These are phyloP conservation scores for Xylaria sp. DNA, from an alignment of 2,329 filamentous ascomycete genomes.

Conservation along the genomic window DNA sequence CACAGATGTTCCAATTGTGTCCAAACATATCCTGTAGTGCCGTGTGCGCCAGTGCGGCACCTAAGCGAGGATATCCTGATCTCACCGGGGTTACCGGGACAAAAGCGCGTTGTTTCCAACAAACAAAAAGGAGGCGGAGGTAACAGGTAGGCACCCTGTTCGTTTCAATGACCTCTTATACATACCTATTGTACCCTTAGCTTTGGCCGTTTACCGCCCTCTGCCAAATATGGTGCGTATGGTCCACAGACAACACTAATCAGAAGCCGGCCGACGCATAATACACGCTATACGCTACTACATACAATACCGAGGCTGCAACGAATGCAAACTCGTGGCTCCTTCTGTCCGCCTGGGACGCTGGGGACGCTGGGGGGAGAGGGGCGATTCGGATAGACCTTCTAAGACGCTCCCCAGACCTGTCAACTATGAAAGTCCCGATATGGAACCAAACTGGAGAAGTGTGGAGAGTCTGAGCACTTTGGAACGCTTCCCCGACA, in stretches of 20 bases:
- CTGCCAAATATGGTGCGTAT: background rate
- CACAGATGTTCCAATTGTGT: no score
- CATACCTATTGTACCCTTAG: no score
- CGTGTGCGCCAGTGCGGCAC: background rate
- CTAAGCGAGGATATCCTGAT: background rate
- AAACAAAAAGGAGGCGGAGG: conserved; percentile 2
- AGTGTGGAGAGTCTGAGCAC: conserved; percentile 20
- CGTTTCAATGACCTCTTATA: background rate
- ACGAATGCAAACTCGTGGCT: conserved; percentile 12
- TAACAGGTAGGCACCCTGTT: conserved; percentile 2
- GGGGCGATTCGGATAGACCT: conserved; percentile 3
- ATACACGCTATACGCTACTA: background rate
- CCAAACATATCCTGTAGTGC: no score
- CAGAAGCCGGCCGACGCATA: background rate
- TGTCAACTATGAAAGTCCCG: conserved; percentile 11
- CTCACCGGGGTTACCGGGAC: conserved; percentile 13
- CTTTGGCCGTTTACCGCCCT: background rate
- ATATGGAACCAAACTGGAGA: conserved; percentile 12
- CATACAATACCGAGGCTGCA: background rate
- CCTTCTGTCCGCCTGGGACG: background rate
- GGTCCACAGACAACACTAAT: background rate
- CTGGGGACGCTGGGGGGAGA: no score
- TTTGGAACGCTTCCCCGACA: conserved; percentile 18
- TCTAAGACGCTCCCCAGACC: conserved; percentile 2
- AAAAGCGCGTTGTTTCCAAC: conserved; percentile 20